Base-by-base conservation (phyloP, 2,329 filamentous ascomycete species). In the Fusarium foetens region DNA sequence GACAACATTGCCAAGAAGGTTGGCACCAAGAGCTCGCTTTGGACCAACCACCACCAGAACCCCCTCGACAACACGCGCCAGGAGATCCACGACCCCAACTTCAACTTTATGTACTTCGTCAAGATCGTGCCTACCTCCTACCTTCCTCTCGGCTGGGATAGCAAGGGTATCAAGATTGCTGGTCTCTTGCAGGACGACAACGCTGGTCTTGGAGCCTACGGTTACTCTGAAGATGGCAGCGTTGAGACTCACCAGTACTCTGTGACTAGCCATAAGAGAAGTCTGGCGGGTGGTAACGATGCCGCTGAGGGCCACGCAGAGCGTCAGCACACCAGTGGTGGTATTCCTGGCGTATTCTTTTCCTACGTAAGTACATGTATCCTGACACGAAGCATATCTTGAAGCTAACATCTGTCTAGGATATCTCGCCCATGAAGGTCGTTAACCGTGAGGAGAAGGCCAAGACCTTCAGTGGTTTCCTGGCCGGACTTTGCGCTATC, bases 351-450 rank as follows among this genome's bases (percentile, higher is more conserved):
- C 46, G 95, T 99, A 19, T 99, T 99, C 86, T 98, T 99, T 85
- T 97, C 94, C 74, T 99, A 99, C 77, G 93, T 95, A 86, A 89
- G 92, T 89, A 36, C 39, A 17, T 12, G 25, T 31, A 12, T 31
- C 35, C n/a, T 2, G n/a, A 12, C 13, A 53, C 14, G 12, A 45
- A 19, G 16, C 23, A 33, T 14, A n/a, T 17, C 19, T 25, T 6
- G 9, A 53, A 59, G 57, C 75, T 79, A 73, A 79, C 66, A 27
- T 21, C 33, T 17, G 16, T 35, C 8, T 31, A 95, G 93, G 96
- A 99, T 78, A 99, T 99, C 81, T 98, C 95, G 5, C 96, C 96
- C 9, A 99, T 99, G 96, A 99, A 98, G 85, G 95, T 99, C 68
- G 93, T 99, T 83, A 99, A 99, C 86, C 92, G 95, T 61, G 97